A percentile compares a stretch with the other conserved stretches of the same genome.
Evolutionary conservation across 352 stramenopile genomes (phyloP).

Genomic region (Phytophthora tubulina): DNA sequence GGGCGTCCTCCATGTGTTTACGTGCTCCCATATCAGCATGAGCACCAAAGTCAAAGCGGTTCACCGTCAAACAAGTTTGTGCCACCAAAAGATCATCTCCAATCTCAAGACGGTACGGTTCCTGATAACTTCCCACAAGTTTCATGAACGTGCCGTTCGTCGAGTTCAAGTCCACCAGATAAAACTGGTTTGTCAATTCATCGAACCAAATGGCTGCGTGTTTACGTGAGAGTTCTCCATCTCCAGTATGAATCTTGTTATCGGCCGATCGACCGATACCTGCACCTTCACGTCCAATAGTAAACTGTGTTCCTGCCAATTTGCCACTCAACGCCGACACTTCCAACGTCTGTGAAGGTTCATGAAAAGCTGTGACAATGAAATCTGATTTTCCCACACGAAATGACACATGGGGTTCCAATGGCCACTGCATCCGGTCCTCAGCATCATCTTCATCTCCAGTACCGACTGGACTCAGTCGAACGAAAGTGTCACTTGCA

Average conservation of each 20-base stretch:
- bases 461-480: conserved; percentile 52
- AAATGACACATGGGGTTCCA: conserved; percentile 70
- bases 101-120: conserved; percentile 93
- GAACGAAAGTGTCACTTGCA: conserved; percentile 76
- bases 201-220: conserved; percentile 96
- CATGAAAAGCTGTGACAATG: conserved; percentile 65
- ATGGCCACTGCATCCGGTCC: conserved; percentile 84
- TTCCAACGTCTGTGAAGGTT: conserved; percentile 62
- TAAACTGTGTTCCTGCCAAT: conserved; percentile 78
- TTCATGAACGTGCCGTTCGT: conserved; percentile 97
- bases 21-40: conserved; percentile 94
- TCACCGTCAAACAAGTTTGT: conserved; percentile 96
- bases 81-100: conserved; percentile 97
- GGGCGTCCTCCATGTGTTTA: conserved; percentile 97
- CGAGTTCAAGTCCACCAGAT: conserved; percentile 87
- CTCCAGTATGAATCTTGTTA: conserved; percentile 93
- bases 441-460: conserved; percentile 53
- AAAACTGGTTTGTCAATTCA: conserved; percentile 77
- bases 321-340: conserved; percentile 71
- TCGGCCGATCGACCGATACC: conserved; percentile 89
- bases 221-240: conserved; percentile 95
- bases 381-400: conserved; percentile 88
- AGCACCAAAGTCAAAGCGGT: conserved; percentile 97
- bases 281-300: conserved; percentile 86
- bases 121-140: conserved; percentile 93